Conservation (phyloP, 1,284 basidiomycete species). For the Apiotrichum gamsii region DNA sequence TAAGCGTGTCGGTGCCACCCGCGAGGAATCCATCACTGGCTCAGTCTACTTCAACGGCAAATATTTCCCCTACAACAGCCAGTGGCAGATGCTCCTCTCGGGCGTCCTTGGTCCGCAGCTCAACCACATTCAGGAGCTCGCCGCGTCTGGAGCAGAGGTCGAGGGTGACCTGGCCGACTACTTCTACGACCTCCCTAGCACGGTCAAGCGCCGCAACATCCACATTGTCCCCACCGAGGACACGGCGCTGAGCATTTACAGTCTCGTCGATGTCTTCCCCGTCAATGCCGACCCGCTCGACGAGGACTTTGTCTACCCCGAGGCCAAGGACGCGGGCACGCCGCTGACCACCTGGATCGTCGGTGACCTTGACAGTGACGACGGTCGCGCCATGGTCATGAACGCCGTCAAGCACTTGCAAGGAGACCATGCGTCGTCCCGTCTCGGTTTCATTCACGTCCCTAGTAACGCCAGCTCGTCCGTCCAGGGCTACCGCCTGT, state of each 20-base stretch:
- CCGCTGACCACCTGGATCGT: slow-evolving; percentile 61
- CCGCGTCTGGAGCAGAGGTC: slow-evolving; percentile 31
- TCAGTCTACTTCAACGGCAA: slow-evolving; percentile 81
- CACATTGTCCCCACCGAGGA: slow-evolving; percentile 36
- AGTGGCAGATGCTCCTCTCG: slow-evolving; percentile 55
- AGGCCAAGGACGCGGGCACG: slow-evolving; percentile 17
- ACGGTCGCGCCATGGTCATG: slow-evolving; percentile 56
- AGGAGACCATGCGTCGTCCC: slow-evolving; percentile 27
- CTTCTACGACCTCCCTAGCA: slow-evolving; percentile 82
- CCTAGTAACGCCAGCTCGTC: slow-evolving; percentile 14
- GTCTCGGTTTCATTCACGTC: slow-evolving; percentile 48
- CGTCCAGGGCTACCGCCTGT: slow-evolving; percentile 22
- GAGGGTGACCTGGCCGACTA: slow-evolving; percentile 60
- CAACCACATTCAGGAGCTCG: slow-evolving; percentile 65
- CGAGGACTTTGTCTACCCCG: slow-evolving; percentile 59
- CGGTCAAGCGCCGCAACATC: slow-evolving; percentile 61
- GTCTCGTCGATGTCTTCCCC: slow-evolving; percentile 30
- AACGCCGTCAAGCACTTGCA: slow-evolving; percentile 59
- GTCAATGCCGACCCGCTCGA: slow-evolving; percentile 21
- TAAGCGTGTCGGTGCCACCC: slow-evolving; percentile 28
- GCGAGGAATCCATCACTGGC: slow-evolving; percentile 23
- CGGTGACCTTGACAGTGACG: slow-evolving; percentile 66
- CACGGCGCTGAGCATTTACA: slow-evolving; percentile 25
- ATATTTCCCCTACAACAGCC: slow-evolving; percentile 61
- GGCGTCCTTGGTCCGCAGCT: slow-evolving; percentile 58